These are phyloP conservation scores for Gossypium schwendimanii DNA, from an alignment of 441 rosid species.

Conservation along the genomic window DNA sequence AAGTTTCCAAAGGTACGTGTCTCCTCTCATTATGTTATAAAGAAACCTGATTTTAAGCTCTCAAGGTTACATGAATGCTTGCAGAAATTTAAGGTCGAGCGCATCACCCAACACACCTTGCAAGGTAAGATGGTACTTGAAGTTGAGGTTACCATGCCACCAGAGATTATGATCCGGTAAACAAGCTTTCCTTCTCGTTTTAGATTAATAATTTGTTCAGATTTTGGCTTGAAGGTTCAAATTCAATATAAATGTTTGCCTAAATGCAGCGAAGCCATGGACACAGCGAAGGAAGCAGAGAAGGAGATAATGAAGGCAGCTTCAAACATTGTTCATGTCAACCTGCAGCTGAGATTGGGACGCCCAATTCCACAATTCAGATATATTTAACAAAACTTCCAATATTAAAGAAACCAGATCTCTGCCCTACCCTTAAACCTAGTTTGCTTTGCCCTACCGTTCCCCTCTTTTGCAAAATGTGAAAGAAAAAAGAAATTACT, in stretches of 20 bases:
- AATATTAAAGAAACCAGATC: background rate
- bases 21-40: background rate
- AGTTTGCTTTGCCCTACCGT: too few relatives aligned
- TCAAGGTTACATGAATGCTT: background rate
- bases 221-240: background rate
- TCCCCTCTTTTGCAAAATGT: too few relatives aligned
- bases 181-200: background rate
- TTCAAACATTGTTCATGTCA: conserved; percentile 41
- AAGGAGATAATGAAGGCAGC: conserved; percentile 46
- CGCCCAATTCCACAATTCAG: conserved; percentile 34
- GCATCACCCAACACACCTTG: conserved; percentile 55
- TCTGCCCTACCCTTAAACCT: background rate
- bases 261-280: conserved; percentile 61
- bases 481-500: too few relatives aligned
- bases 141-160: conserved; percentile 64
- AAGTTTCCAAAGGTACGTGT: conserved; percentile 44
- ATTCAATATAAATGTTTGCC: background rate
- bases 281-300: conserved; percentile 61
- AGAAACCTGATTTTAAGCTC: background rate
- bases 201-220: background rate
- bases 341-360: conserved; percentile 58
- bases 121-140: conserved; percentile 54
- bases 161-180: conserved; percentile 45
- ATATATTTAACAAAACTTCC: background rate
- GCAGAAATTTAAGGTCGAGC: conserved; percentile 64